Evolutionary conservation across 2,329 filamentous ascomycete genomes (phyloP).

Genomic region (Fusarium pseudoanthophilum): DNA sequence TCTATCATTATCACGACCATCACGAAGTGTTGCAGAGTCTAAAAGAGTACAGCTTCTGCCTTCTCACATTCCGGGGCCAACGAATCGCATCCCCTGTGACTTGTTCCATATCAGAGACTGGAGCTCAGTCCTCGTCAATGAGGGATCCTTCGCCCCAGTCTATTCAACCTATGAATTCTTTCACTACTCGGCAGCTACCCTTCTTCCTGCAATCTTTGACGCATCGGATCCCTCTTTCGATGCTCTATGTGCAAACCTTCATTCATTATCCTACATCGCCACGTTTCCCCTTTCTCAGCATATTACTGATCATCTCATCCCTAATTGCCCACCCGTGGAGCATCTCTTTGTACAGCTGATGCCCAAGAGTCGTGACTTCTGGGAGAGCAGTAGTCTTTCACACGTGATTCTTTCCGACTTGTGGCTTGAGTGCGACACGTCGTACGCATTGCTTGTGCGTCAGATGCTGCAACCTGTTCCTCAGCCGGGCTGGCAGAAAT

Average conservation of each 20-base stretch:
- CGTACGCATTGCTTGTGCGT: constrained; percentile 59
- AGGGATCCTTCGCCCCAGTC: constrained; percentile 77
- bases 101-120: constrained; percentile 72
- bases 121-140: constrained; percentile 75
- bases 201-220: constrained; percentile 65
- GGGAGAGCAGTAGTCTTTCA: constrained; percentile 52
- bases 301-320: constrained; percentile 60
- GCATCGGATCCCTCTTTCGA: constrained; percentile 53
- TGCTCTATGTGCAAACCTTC: constrained; percentile 52
- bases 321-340: constrained; percentile 61
- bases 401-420: constrained; percentile 56
- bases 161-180: constrained; percentile 80
- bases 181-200: constrained; percentile 69
- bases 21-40: neutral
- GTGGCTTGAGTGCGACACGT: constrained; percentile 65
- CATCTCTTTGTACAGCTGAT: constrained; percentile 65
- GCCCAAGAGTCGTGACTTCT: constrained; percentile 51
- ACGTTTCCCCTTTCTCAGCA: constrained; percentile 75
- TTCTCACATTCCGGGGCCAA: constrained; percentile 19
- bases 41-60: constrained; percentile 10
- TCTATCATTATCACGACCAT: constrained; percentile 57
- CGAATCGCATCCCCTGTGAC: constrained; percentile 44
- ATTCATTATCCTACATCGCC: constrained; percentile 68
- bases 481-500: constrained; percentile 50
- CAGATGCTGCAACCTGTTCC: constrained; percentile 49